A percentile compares a stretch with the other conserved stretches of the same genome.
Evolutionary conservation across 1,139 yeast species (phyloP).

Genomic region (Blastobotrys buckinghamii): DNA sequence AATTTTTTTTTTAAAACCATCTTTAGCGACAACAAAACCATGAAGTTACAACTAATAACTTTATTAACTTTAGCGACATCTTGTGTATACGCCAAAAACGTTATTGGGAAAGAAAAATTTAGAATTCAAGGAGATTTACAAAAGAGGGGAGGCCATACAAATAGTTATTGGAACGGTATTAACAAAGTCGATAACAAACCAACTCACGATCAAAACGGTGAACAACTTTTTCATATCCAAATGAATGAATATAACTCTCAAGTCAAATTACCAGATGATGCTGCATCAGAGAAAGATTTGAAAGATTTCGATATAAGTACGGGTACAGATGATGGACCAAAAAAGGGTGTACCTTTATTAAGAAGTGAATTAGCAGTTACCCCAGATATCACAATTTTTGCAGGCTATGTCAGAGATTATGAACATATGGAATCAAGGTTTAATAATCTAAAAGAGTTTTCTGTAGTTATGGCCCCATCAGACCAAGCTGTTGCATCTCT

Average conservation of each 20-base stretch:
- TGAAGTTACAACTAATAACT: not conserved
- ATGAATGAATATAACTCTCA: constrained; percentile 6
- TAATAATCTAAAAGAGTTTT: constrained; percentile 25
- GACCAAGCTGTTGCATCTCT: constrained; percentile 29
- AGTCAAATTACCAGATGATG: constrained; percentile 10
- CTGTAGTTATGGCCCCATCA: constrained; percentile 34
- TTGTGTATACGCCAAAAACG: constrained; percentile 6
- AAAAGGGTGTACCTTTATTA: constrained; percentile 29
- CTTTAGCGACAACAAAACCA: not conserved
- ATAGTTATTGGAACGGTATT: not conserved
- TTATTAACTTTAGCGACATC: not conserved
- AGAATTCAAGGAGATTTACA: constrained; percentile 1
- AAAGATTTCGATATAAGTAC: constrained; percentile 10
- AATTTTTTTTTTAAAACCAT: too few relatives aligned
- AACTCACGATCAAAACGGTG: constrained; percentile 12
- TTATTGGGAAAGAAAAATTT: not conserved
- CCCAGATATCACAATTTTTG: constrained; percentile 31
- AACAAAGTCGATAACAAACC: constrained; percentile 9
- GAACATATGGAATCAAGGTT: constrained; percentile 25
- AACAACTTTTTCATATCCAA: constrained; percentile 18
- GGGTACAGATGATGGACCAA: constrained; percentile 28
- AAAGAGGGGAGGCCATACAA: not conserved
- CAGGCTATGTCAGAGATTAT: constrained; percentile 30
- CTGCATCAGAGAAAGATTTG: not conserved
- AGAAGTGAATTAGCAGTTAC: constrained; percentile 31